phyloP scores from a whole-genome alignment of 164 flowering plant species.

The Annona cherimola region DNA sequence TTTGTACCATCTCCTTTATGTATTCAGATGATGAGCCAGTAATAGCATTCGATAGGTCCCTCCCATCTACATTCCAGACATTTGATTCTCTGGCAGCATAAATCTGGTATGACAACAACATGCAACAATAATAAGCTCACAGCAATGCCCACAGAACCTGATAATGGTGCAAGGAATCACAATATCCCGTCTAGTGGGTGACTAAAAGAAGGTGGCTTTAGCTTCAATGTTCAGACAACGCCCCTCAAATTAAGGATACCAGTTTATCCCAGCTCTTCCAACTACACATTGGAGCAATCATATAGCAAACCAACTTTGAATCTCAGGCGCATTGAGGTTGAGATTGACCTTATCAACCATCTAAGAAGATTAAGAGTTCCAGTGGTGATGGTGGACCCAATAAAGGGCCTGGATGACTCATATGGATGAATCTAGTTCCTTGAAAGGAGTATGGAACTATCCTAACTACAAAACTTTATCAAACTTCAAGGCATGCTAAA shows the following conservation, averaged over 20 bases:
- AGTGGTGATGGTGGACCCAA: background rate
- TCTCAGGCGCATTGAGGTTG: background rate
- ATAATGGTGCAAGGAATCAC: background rate
- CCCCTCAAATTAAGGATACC: background rate
- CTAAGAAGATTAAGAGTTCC: background rate
- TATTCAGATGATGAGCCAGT: slow-evolving; percentile 32
- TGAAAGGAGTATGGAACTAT: background rate
- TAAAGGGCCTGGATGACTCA: background rate
- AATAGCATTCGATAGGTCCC: slow-evolving; percentile 32
- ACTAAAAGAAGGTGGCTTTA: background rate
- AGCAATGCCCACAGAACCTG: background rate
- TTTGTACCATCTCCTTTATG: slow-evolving; percentile 33
- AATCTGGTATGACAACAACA: slow-evolving; percentile 20
- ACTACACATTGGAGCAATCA: no score
- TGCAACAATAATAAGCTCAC: background rate
- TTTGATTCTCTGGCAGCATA: slow-evolving; percentile 43
- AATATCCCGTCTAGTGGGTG: background rate
- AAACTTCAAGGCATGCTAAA: background rate
- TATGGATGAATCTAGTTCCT: background rate
- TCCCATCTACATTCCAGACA: slow-evolving; percentile 29
- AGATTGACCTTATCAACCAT: background rate
- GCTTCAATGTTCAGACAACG: background rate
- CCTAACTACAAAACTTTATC: background rate
- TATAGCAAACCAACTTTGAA: background rate
- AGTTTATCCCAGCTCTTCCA: no score